Evolutionary conservation across 2,329 filamentous ascomycete species (phyloP).

Genomic region (Fusarium sp.): DNA sequence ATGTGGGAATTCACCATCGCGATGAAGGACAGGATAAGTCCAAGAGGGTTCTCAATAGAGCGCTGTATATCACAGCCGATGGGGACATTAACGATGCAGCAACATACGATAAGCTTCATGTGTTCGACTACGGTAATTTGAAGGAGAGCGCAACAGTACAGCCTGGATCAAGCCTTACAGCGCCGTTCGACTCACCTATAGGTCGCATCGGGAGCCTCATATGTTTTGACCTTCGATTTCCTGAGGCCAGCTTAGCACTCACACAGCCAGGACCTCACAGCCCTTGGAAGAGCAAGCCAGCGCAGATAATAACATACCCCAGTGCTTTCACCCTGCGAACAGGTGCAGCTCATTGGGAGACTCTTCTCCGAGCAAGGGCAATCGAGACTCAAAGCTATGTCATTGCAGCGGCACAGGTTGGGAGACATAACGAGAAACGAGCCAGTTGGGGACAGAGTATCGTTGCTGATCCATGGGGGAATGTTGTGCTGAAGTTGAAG

Average conservation of each 20-base stretch:
- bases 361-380: constrained; percentile 80
- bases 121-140: constrained; percentile 78
- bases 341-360: constrained; percentile 87
- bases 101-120: constrained; percentile 87
- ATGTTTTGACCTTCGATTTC: constrained; percentile 91
- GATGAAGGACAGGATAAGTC: constrained; percentile 18
- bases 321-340: constrained; percentile 92
- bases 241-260: constrained; percentile 78
- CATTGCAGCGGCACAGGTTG: constrained; percentile 84
- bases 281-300: constrained; percentile 55
- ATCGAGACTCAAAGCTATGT: constrained; percentile 93
- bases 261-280: constrained; percentile 56
- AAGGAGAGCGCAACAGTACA: constrained; percentile 72
- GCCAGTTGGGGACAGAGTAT: constrained; percentile 88
- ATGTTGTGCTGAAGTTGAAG: constrained; percentile 74
- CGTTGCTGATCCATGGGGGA: constrained; percentile 89
- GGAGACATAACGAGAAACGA: constrained; percentile 78
- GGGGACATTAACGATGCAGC: constrained; percentile 57
- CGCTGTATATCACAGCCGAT: constrained; percentile 62
- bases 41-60: constrained; percentile 62
- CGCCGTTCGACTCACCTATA: constrained; percentile 79
- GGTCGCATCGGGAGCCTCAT: constrained; percentile 84
- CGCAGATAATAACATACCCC: constrained; percentile 86
- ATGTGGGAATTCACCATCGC: constrained; percentile 89
- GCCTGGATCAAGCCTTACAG: constrained; percentile 70